These are phyloP conservation scores for Ogataea kodamae DNA, from an alignment of 805 yeast species.

Conservation along the genomic window DNA sequence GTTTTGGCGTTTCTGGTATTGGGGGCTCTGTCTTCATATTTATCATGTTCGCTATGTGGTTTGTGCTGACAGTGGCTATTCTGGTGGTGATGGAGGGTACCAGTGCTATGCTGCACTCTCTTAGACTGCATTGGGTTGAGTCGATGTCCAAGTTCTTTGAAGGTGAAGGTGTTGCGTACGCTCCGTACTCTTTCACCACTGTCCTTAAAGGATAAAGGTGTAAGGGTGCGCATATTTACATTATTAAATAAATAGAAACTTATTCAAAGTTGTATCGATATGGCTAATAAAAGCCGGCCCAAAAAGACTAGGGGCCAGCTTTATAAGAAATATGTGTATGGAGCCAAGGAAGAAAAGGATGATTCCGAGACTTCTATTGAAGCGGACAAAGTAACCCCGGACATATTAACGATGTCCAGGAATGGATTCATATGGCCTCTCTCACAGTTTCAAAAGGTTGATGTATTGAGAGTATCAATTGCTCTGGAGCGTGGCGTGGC, in stretches of 20 bases:
- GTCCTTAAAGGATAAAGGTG: slow-evolving; percentile 14
- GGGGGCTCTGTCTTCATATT: slow-evolving; percentile 74
- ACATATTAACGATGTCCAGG: slow-evolving; percentile 11
- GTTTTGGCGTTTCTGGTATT: slow-evolving; percentile 64
- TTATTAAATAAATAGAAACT: no score
- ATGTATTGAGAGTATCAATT: slow-evolving; percentile 37
- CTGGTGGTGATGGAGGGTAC: slow-evolving; percentile 98
- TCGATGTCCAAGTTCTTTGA: slow-evolving; percentile 97
- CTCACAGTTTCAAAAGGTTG: slow-evolving; percentile 49
- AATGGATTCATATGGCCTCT: slow-evolving; percentile 41
- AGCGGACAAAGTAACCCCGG: slow-evolving; percentile 4
- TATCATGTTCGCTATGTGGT: slow-evolving; percentile 90
- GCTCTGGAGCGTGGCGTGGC: slow-evolving; percentile 25
- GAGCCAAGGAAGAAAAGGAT: slow-evolving; percentile 28
- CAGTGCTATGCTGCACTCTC: slow-evolving; percentile 97
- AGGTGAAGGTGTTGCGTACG: slow-evolving; percentile 91
- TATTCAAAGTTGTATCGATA: slow-evolving; percentile 32
- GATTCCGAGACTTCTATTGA: slow-evolving; percentile 28
- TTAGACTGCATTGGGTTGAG: slow-evolving; percentile 99
- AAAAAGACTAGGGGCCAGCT: slow-evolving; percentile 72
- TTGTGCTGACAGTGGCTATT: slow-evolving; percentile 82
- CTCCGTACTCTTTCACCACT: slow-evolving; percentile 70
- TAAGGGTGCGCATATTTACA: slow-evolving; percentile 9
- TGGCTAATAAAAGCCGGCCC: slow-evolving; percentile 88
- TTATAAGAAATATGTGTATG: slow-evolving; percentile 68